A percentile compares a stretch with the other conserved stretches of the same genome.
Evolutionary conservation across 192 early-diverging fungal species (phyloP).

Genomic region (Coemansia sp.): DNA sequence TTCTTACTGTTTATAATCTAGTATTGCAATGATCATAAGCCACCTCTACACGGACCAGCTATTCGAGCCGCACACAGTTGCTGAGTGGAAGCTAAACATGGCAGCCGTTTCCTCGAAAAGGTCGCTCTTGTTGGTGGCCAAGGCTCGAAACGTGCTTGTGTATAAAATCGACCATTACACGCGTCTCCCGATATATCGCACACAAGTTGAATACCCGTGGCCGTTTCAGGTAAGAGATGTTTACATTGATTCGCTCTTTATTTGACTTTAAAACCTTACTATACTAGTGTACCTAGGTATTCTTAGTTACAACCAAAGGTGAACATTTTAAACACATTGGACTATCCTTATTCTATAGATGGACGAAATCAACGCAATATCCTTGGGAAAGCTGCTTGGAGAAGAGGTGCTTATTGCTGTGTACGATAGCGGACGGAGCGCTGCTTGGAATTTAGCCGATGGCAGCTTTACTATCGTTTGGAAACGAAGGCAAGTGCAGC

Average conservation of each 20-base stretch:
- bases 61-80: slow-evolving; percentile 8
- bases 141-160: slow-evolving; percentile 10
- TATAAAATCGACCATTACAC: slow-evolving; percentile 31
- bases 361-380: slow-evolving; percentile 46
- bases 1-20: background rate
- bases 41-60: slow-evolving; percentile 30
- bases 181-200: slow-evolving; percentile 12
- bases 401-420: slow-evolving; percentile 32
- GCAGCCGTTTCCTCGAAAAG: slow-evolving; percentile 27
- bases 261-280: too few relatives aligned
- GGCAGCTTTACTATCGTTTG: slow-evolving; percentile 27
- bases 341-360: slow-evolving; percentile 1
- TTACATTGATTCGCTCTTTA: background rate
- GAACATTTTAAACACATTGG: background rate
- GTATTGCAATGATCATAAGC: slow-evolving; percentile 12
- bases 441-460: slow-evolving; percentile 19
- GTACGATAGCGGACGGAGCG: slow-evolving; percentile 36
- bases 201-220: slow-evolving; percentile 15
- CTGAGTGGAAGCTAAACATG: slow-evolving; percentile 40
- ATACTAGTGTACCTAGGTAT: too few relatives aligned
- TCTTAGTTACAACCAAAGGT: background rate
- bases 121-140: slow-evolving; percentile 22
- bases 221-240: slow-evolving; percentile 5
- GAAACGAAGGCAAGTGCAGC: slow-evolving; percentile 19
- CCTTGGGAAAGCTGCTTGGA: slow-evolving; percentile 11